These are phyloP conservation scores for Neospora caninum DNA, from an alignment of 169 alveolate genomes.

Conservation along the genomic window DNA sequence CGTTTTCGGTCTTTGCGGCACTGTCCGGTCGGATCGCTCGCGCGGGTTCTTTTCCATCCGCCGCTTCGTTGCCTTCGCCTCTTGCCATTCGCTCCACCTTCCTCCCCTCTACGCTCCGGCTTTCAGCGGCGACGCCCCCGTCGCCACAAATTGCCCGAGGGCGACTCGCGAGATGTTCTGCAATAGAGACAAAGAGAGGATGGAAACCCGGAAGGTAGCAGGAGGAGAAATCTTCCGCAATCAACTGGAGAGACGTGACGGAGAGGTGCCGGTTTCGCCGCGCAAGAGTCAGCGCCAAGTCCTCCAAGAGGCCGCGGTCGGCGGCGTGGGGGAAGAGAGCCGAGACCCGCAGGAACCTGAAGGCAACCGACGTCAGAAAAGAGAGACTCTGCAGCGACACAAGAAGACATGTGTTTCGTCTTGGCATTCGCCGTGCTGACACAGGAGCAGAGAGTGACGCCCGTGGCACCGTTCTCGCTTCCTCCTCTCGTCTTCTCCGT, in stretches of 20 bases:
- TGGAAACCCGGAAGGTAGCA: neutral
- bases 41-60: neutral
- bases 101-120: no score
- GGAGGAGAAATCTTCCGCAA: neutral
- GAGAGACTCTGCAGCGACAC: no score
- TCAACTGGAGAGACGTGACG: neutral
- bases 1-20: no score
- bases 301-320: neutral
- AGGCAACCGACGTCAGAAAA: neutral
- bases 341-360: conserved; percentile 13
- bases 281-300: neutral
- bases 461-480: no score
- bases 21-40: no score
- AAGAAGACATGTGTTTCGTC: no score
- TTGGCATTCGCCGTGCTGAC: no score
- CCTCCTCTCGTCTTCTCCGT: no score
- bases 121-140: neutral
- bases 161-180: neutral
- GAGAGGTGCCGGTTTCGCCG: neutral
- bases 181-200: neutral
- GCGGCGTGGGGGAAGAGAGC: neutral
- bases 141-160: neutral
- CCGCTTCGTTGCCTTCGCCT: neutral
- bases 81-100: neutral
- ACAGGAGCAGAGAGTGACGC: no score